phyloP scores from a whole-genome alignment of 78 protist species.

The Mantamonas sphyraenae region DNA sequence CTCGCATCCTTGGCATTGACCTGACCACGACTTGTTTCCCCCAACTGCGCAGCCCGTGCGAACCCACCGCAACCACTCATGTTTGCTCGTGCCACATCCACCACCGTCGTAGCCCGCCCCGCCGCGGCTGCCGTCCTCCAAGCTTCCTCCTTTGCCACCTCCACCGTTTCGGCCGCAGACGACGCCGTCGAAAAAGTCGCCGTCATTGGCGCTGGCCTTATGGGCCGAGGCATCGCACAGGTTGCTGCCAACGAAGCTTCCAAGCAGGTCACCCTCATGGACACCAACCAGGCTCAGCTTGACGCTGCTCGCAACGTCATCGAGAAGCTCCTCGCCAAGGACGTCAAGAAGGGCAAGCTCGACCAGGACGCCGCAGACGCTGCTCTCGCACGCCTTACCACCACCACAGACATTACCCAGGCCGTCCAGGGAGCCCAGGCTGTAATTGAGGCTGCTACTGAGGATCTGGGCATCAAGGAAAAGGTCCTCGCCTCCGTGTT shows the following conservation, averaged over 20 bases:
- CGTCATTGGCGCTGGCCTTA: conserved; percentile 14
- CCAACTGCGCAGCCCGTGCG: no score
- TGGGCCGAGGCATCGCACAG: conserved; percentile 32
- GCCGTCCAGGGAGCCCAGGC: conserved; percentile 23
- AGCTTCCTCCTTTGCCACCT: no score
- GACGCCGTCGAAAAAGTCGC: no score
- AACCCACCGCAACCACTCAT: no score
- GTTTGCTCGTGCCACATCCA: no score
- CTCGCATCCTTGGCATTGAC: no score
- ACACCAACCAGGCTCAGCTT: background rate
- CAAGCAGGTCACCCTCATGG: background rate
- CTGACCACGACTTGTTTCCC: no score
- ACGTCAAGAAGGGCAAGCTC: background rate
- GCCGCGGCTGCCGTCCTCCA: no score
- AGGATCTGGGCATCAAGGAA: conserved; percentile 35
- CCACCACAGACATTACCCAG: background rate
- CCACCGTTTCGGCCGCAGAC: no score
- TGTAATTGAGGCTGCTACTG: conserved; percentile 50
- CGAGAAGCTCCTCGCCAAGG: background rate
- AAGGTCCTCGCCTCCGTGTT: background rate
- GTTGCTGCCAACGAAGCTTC: conserved; percentile 15
- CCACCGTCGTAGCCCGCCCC: no score
- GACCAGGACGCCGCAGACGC: background rate
- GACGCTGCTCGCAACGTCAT: background rate
- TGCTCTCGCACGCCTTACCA: conserved; percentile 7